Evolutionary conservation across 108 stramenopile species (phyloP).

Genomic region (Skeletonema costatum): DNA sequence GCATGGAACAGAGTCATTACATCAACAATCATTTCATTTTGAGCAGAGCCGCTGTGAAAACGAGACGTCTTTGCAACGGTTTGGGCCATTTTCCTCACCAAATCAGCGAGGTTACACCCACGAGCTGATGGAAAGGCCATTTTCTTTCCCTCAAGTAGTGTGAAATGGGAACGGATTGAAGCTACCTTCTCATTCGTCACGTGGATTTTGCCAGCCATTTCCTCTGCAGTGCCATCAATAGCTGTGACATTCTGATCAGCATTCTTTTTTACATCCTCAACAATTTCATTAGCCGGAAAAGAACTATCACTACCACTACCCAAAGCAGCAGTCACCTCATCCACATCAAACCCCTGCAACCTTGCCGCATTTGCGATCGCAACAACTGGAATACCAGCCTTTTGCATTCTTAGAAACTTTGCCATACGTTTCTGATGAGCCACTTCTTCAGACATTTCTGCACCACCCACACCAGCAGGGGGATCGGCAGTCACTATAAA

Average conservation of each 20-base stretch:
- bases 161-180: not conserved
- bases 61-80: slow-evolving; percentile 52
- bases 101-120: slow-evolving; percentile 23
- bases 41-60: not conserved
- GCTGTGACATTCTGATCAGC: not conserved
- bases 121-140: slow-evolving; percentile 24
- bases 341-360: slow-evolving; percentile 40
- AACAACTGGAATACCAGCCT: too few species aligned
- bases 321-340: slow-evolving; percentile 19
- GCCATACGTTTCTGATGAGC: too few species aligned
- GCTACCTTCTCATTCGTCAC: too few species aligned
- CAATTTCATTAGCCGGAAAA: not conserved
- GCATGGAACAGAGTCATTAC: slow-evolving; percentile 55
- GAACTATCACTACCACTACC: not conserved
- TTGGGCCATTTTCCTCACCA: slow-evolving; percentile 63
- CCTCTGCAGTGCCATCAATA: not conserved
- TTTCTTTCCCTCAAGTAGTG: not conserved
- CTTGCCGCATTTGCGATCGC: not conserved
- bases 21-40: slow-evolving; percentile 43
- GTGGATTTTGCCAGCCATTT: not conserved
- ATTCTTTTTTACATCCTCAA: not conserved
- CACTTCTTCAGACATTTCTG: too few species aligned
- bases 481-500: not conserved
- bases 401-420: too few species aligned
- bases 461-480: not conserved